Evolutionary conservation across 1,284 basidiomycete genomes (phyloP).

Genomic region (Puccinia horiana): DNA sequence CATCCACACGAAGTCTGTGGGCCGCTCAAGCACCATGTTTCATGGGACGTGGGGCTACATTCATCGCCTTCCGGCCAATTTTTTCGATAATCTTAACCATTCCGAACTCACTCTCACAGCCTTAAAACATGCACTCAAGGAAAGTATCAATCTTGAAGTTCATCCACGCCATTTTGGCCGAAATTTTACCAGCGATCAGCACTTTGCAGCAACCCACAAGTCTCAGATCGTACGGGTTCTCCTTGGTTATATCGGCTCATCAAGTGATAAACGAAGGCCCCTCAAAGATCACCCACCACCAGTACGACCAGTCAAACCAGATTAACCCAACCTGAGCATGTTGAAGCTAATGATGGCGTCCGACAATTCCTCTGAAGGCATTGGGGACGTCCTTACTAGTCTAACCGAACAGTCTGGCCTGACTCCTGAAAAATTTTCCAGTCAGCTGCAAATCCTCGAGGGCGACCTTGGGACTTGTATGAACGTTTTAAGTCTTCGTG

Average conservation of each 20-base stretch:
- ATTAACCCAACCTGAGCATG: constrained; percentile 14
- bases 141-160: background rate
- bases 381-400: constrained; percentile 4
- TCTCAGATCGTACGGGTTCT: background rate
- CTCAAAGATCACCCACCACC: constrained; percentile 14
- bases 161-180: background rate
- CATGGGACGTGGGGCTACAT: constrained; percentile 23
- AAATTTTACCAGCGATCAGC: background rate
- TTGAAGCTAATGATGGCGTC: constrained; percentile 30
- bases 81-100: background rate
- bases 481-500: background rate
- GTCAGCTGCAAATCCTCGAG: background rate
- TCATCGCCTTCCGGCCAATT: background rate
- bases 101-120: background rate
- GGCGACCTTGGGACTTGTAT: constrained; percentile 25
- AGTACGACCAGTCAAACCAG: background rate
- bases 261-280: background rate
- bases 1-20: background rate
- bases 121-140: background rate
- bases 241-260: background rate
- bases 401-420: background rate
- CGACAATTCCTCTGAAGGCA: constrained; percentile 12
- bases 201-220: background rate
- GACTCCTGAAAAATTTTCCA: background rate
- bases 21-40: background rate